Evolutionary conservation across 257 asterid species (phyloP).

Genomic region (Buddleja alternifolia): DNA sequence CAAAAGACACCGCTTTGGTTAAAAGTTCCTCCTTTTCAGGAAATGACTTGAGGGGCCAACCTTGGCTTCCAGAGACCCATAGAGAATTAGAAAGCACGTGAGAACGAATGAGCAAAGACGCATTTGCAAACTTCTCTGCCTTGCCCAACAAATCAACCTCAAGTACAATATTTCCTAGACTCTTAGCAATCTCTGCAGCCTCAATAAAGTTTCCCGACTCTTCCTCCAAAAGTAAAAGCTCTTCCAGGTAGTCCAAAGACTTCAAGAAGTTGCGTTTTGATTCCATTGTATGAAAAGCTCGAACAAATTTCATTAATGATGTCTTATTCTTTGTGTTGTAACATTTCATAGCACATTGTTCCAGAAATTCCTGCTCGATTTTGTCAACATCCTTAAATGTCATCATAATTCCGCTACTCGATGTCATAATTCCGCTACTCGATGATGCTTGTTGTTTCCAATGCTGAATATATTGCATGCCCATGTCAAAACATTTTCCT

Average conservation of each 20-base stretch:
- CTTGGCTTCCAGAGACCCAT: slow-evolving; percentile 46
- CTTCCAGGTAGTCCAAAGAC: slow-evolving; percentile 46
- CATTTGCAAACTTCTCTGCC: slow-evolving; percentile 34
- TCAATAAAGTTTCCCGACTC: slow-evolving; percentile 55
- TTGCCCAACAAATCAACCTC: slow-evolving; percentile 49
- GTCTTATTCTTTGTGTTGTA: slow-evolving; percentile 32
- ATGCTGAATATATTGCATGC: slow-evolving; percentile 48
- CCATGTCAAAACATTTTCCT: slow-evolving; percentile 50
- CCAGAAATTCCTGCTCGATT: slow-evolving; percentile 49
- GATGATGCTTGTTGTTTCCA: slow-evolving; percentile 51
- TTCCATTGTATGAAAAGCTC: slow-evolving; percentile 48
- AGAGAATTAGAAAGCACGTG: slow-evolving; percentile 45
- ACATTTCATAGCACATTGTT: slow-evolving; percentile 45
- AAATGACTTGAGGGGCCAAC: slow-evolving; percentile 64
- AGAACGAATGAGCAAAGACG: slow-evolving; percentile 39
- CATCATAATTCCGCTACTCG: no score
- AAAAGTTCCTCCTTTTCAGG: slow-evolving; percentile 39
- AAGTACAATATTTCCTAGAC: slow-evolving; percentile 40
- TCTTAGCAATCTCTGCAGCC: slow-evolving; percentile 57
- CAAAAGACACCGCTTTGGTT: slow-evolving; percentile 36
- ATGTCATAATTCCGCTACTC: neutral
- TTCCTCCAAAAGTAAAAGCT: slow-evolving; percentile 53
- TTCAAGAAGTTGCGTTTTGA: slow-evolving; percentile 51
- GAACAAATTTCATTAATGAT: slow-evolving; percentile 52
- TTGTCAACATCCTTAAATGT: slow-evolving; percentile 31